Conservation (phyloP, 1,139 yeast genomes). For the Arxiozyma slooffiae region DNA sequence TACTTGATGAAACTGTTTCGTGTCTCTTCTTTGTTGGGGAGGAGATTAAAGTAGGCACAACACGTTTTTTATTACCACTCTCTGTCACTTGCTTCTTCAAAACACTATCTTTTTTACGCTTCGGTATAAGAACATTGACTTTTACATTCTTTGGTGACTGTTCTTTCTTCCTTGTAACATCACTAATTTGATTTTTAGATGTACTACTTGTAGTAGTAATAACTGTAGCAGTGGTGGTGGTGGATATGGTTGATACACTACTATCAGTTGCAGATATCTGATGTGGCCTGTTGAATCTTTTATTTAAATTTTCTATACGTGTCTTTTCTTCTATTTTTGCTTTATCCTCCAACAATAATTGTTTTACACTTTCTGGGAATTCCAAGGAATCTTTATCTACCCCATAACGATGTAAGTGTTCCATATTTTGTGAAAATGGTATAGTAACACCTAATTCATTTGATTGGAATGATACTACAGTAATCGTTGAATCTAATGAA, state of each 20-base stretch:
- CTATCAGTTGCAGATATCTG: not conserved
- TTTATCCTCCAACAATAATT: constrained; percentile 59
- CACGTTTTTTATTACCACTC: constrained; percentile 67
- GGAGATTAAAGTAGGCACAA: constrained; percentile 73
- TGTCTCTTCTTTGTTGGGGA: constrained; percentile 19
- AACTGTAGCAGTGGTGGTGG: too few species aligned
- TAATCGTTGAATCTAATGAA: constrained; percentile 77
- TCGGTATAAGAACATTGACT: constrained; percentile 24
- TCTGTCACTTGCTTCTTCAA: constrained; percentile 24
- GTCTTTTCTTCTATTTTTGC: too few species aligned
- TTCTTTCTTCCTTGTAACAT: constrained; percentile 8
- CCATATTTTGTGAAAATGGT: constrained; percentile 54
- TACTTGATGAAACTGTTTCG: not conserved
- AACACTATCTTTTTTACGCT: constrained; percentile 23
- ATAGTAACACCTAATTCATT: constrained; percentile 69
- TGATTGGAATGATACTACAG: constrained; percentile 56
- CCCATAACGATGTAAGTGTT: constrained; percentile 73
- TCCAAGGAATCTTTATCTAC: constrained; percentile 75
- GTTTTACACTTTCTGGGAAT: constrained; percentile 80
- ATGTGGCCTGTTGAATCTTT: constrained; percentile 6
- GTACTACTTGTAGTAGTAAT: too few species aligned
- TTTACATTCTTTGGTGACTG: constrained; percentile 12
- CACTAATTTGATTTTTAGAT: not conserved
- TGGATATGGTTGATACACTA: not conserved
- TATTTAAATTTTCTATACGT: constrained; percentile 7